Evolutionary conservation across 331 rosid genomes (phyloP).

Genomic region (Acacia concinna): DNA sequence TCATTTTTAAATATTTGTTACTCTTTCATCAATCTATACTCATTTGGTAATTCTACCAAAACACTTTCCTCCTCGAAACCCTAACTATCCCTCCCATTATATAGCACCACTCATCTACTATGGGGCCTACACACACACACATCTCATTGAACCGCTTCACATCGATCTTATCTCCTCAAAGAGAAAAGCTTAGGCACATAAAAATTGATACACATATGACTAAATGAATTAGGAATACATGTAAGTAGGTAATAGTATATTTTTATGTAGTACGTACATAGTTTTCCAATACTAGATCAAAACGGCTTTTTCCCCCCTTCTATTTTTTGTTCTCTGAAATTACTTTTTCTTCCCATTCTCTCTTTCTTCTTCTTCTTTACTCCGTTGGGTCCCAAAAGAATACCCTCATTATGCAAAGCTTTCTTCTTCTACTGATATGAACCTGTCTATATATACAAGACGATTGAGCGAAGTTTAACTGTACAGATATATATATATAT

Average conservation of each 20-base stretch:
- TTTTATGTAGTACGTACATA: neutral
- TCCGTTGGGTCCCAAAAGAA: conserved; percentile 39
- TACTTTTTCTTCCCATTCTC: conserved; percentile 23
- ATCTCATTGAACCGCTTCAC: too few species aligned
- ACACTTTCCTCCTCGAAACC: conserved; percentile 16
- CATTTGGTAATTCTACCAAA: conserved; percentile 43
- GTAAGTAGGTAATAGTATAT: neutral
- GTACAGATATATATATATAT: conserved; percentile 24
- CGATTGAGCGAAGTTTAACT: conserved; percentile 37
- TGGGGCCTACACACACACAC: too few species aligned
- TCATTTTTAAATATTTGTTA: conserved; percentile 23
- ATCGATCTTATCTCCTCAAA: neutral
- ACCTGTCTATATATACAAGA: conserved; percentile 40
- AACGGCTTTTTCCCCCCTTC: too few species aligned
- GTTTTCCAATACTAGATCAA: neutral
- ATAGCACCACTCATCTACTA: too few species aligned
- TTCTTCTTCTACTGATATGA: conserved; percentile 6
- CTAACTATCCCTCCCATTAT: neutral
- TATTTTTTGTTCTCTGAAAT: conserved; percentile 22
- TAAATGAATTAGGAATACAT: neutral
- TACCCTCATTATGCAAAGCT: conserved; percentile 27
- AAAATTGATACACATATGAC: neutral
- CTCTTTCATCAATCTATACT: conserved; percentile 17
- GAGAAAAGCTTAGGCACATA: neutral
- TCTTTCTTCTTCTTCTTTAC: conserved; percentile 17